Conservation (phyloP, 305 asterid genomes). For the Petunia hybrid region DNA sequence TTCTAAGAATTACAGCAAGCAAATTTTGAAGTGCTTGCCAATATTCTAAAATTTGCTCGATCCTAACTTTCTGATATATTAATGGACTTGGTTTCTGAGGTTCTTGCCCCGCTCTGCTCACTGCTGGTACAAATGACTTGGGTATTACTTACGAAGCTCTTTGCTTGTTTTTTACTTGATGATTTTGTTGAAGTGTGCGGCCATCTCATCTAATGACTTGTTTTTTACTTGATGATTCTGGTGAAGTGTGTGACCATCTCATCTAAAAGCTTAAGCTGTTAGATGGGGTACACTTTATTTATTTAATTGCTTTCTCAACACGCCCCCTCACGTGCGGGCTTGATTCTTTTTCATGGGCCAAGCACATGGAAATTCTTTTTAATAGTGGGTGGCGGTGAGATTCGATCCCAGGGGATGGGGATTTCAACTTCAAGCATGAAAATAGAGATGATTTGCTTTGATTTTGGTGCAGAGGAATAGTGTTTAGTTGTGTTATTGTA, state of each 20-base stretch:
- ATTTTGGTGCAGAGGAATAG: constrained; percentile 21
- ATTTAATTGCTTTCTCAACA: too few relatives aligned
- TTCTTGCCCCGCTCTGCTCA: neutral
- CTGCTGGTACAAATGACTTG: constrained; percentile 2
- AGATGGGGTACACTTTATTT: too few relatives aligned
- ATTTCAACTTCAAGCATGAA: constrained; percentile 24
- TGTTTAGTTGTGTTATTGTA: neutral
- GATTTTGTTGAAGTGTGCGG: too few relatives aligned
- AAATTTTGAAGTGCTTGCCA: constrained; percentile 20
- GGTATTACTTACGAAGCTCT: neutral
- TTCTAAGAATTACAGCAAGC: neutral
- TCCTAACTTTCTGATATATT: neutral
- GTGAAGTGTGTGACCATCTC: too few relatives aligned
- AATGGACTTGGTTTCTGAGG: neutral
- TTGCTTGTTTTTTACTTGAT: neutral
- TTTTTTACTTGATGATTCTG: too few relatives aligned
- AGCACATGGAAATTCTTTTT: too few relatives aligned
- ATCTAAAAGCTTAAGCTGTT: too few relatives aligned
- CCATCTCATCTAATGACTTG: too few relatives aligned
- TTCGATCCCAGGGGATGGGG: neutral
- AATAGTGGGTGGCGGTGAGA: too few relatives aligned
- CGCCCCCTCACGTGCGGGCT: too few relatives aligned
- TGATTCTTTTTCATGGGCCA: too few relatives aligned
- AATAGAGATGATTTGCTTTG: constrained; percentile 2
- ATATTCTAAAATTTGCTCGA: neutral